phyloP scores from a whole-genome alignment of 2,329 filamentous ascomycete species.

The Aureobasidium sp. region DNA sequence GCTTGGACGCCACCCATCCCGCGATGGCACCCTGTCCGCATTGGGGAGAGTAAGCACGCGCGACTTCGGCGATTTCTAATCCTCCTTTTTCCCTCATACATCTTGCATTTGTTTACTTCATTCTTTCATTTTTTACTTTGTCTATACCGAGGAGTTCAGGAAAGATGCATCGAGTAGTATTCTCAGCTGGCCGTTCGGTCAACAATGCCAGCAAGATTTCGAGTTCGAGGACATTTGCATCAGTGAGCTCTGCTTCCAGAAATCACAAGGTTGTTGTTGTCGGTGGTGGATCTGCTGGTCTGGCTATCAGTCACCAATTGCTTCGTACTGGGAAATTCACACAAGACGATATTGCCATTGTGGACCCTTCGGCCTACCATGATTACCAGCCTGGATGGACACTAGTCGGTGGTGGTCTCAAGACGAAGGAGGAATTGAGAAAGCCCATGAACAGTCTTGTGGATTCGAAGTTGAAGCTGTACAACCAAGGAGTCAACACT shows the following conservation, averaged over 20 bases:
- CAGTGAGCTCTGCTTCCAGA: conserved; percentile 27
- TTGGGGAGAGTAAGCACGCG: neutral
- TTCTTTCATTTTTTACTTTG: neutral
- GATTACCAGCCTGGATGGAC: conserved; percentile 66
- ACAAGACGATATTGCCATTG: conserved; percentile 53
- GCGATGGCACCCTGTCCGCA: neutral
- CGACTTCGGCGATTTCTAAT: neutral
- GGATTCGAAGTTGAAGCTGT: conserved; percentile 54
- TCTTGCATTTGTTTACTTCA: neutral
- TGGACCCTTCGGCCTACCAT: conserved; percentile 56
- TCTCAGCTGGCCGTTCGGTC: neutral
- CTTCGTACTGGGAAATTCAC: conserved; percentile 49
- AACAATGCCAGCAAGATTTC: neutral
- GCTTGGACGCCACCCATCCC: neutral
- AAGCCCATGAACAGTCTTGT: conserved; percentile 44
- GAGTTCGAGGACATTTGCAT: neutral
- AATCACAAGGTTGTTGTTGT: conserved; percentile 59
- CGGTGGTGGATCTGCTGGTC: conserved; percentile 57
- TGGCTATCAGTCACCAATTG: conserved; percentile 60
- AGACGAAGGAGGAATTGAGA: conserved; percentile 51
- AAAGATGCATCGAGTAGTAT: neutral
- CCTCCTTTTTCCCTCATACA: neutral
- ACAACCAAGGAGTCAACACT: conserved; percentile 42
- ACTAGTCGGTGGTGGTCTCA: conserved; percentile 57
- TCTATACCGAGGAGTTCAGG: neutral